phyloP scores from a whole-genome alignment of 768 basidiomycete species.

The Leccinellum rugosiceps region DNA sequence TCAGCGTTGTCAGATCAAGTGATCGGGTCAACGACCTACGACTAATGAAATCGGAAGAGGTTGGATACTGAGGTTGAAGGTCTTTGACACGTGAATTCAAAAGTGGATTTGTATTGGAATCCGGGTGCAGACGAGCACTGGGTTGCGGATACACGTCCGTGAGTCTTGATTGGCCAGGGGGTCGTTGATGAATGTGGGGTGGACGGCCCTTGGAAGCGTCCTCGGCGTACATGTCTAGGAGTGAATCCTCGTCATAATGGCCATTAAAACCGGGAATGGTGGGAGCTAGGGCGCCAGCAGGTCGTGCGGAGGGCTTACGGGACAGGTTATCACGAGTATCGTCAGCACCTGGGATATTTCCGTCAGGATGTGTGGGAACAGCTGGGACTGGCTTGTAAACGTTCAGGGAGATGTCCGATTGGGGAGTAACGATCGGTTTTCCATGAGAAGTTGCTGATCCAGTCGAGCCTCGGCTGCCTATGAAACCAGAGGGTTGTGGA shows the following conservation, averaged over 20 bases:
- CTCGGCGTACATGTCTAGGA: conserved; percentile 25
- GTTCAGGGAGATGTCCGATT: conserved; percentile 20
- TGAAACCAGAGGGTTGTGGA: conserved; percentile 12
- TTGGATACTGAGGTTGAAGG: conserved; percentile 13
- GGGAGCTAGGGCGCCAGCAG: conserved; percentile 28
- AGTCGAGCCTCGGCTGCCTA: conserved; percentile 17
- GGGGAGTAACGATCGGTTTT: conserved; percentile 13
- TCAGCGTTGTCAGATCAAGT: conserved; percentile 1
- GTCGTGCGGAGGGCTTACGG: conserved; percentile 25
- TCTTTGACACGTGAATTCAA: conserved; percentile 20
- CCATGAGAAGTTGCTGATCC: conserved; percentile 20
- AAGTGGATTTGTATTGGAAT: conserved; percentile 7
- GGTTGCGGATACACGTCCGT: conserved; percentile 14
- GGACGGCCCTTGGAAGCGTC: conserved; percentile 15
- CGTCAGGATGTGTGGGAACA: conserved; percentile 19
- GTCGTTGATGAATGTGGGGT: conserved; percentile 19
- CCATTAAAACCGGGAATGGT: conserved; percentile 23
- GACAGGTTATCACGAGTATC: conserved; percentile 21
- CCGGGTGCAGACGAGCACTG: conserved; percentile 12
- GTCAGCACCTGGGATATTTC: conserved; percentile 7
- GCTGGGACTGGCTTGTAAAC: conserved; percentile 32
- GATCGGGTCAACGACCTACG: conserved; percentile 18
- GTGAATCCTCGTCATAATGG: conserved; percentile 22
- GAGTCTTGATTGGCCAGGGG: conserved; percentile 18
- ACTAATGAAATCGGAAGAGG: conserved; percentile 20